A percentile compares a stretch with the other conserved stretches of the same genome.
phyloP scores from a whole-genome alignment of 139 green algal genomes.

The Micractinium conductrix region DNA sequence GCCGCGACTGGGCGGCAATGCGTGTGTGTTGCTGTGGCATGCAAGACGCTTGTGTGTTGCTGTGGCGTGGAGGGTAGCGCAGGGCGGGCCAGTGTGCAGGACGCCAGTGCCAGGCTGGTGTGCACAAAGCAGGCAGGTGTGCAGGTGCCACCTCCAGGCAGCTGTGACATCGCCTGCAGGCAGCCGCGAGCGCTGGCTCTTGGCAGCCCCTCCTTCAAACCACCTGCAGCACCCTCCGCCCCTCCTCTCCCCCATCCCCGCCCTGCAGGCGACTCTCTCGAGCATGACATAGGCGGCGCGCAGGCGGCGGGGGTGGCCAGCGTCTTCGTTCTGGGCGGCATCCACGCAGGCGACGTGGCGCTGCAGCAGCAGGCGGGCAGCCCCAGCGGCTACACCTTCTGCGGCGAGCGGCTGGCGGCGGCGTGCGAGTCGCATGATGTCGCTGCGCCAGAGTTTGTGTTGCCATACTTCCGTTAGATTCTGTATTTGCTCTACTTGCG shows the following conservation, averaged over 20 bases:
- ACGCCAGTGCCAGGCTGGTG: not conserved
- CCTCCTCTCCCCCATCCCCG: too few species aligned
- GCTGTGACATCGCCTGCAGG: too few species aligned
- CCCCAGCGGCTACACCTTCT: not conserved
- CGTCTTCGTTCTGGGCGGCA: slow-evolving; percentile 78
- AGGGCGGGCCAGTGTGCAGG: not conserved
- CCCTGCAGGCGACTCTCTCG: slow-evolving; percentile 46
- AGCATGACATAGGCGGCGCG: slow-evolving; percentile 85
- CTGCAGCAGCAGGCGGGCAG: not conserved
- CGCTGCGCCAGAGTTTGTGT: slow-evolving; percentile 23
- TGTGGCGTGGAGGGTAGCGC: slow-evolving; percentile 54
- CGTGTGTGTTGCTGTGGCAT: too few species aligned
- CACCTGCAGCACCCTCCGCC: too few species aligned
- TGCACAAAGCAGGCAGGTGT: too few species aligned
- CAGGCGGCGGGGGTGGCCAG: slow-evolving; percentile 57
- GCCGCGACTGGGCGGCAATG: too few species aligned
- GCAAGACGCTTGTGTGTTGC: too few species aligned
- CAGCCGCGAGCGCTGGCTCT: too few species aligned
- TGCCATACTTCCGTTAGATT: slow-evolving; percentile 32
- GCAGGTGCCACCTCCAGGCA: too few species aligned
- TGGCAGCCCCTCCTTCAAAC: too few species aligned
- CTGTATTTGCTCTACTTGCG: too few species aligned
- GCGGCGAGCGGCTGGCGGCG: slow-evolving; percentile 14
- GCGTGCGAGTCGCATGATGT: slow-evolving; percentile 36
- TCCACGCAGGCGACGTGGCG: slow-evolving; percentile 65